Base-by-base conservation (phyloP, 2,329 filamentous ascomycete species). In the Sporothrix phasma region DNA sequence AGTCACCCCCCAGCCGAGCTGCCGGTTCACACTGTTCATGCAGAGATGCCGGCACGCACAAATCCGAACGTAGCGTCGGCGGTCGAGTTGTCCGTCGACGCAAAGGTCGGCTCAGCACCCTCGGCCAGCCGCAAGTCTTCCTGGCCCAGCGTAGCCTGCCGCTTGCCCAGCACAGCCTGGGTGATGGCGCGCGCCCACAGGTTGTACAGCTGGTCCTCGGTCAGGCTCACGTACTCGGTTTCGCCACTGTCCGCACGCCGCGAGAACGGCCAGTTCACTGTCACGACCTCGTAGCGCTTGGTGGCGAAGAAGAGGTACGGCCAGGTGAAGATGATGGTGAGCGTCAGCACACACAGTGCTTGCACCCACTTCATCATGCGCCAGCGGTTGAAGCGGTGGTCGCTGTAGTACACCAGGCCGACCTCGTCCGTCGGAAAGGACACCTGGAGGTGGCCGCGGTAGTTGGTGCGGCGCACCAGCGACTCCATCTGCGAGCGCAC, bases 281-380 rank as follows among this genome's bases (percentile, higher is more conserved):
- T 76, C 3, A 84, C 80, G 2, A 89, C 85, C 67, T 87, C 81
- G 75, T 86, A 92, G 58, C 83, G 79, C 71, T 83, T 84, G 1
- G 88, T 92, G 19, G 81, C 75, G 71, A 90, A 80, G 74, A 84
- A 86, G 13, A 92, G 78, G 64, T 83, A 81, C 0, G 88, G 88
- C 88, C 88, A 92, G 3, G 82, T 77, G 68, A 92, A 78, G 64
- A 92, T 70, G 80, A 88, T 88, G 13, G 88, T 73, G 66, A 90
- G 84, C 0, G 85, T 85, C 5, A 89, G 72, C 71, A 83, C 85
- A 75, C 86, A 89, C 10, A 89, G 51, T 78, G 83, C 83, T 47
- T 81, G 76, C 51, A 90, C 77, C 85, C 85, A 90, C 6, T 72
- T 72, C 0, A 80, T 86, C 53, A 85, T 76, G 0, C 89, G 84